phyloP scores from a whole-genome alignment of 73 alveolate species.

The Paramecium biaurelia region DNA sequence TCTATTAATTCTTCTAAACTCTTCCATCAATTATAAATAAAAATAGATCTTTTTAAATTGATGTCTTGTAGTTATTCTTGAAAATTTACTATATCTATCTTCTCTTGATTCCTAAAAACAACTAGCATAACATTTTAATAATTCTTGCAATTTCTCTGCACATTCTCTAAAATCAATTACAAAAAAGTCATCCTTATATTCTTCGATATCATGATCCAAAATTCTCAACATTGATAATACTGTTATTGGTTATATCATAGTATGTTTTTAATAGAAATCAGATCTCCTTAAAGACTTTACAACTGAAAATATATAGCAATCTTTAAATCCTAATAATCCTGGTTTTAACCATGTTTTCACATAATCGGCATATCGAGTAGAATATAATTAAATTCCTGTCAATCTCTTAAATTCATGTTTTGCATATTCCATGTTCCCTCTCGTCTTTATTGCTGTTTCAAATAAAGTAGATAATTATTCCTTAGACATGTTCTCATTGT shows the following conservation, averaged over 20 bases:
- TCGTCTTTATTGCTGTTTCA: not conserved
- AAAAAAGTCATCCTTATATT: not conserved
- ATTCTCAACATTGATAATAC: not conserved
- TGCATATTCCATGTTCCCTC: constrained; percentile 16
- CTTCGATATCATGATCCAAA: not conserved
- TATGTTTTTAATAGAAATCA: constrained; percentile 3
- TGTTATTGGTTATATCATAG: not conserved
- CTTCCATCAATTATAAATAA: not conserved
- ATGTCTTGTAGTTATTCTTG: not conserved
- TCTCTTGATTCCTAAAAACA: not conserved
- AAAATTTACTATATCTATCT: not conserved
- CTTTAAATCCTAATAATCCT: not conserved
- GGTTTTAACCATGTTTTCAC: not conserved
- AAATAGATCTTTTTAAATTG: not conserved
- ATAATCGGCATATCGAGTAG: not conserved
- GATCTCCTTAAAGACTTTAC: not conserved
- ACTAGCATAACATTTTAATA: not conserved
- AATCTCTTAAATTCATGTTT: not conserved
- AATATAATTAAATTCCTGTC: not conserved
- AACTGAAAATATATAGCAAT: not conserved
- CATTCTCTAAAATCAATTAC: not conserved
- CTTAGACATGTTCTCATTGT: not conserved
- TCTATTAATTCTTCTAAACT: not conserved
- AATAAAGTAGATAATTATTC: not conserved
- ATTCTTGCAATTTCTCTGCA: not conserved